A percentile compares a stretch with the other conserved stretches of the same genome.
Evolutionary conservation across 352 stramenopile species (phyloP).

Genomic region (Globisporangium solare): DNA sequence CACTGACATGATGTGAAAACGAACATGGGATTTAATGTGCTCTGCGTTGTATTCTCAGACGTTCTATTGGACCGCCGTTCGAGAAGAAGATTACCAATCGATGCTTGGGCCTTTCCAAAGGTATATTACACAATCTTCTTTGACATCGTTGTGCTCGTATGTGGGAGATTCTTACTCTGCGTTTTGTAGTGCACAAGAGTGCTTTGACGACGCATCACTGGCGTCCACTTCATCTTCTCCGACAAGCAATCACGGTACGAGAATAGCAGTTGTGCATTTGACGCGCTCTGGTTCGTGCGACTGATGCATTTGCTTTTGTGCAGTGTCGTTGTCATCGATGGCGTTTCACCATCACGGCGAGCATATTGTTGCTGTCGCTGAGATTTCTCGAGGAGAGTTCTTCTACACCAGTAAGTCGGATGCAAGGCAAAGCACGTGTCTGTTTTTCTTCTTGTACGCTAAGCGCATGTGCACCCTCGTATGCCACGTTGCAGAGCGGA

Average conservation of each 20-base stretch:
- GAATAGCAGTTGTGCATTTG: not conserved
- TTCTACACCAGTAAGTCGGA: conserved; percentile 49
- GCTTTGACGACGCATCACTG: conserved; percentile 30
- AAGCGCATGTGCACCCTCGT: not conserved
- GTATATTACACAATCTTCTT: conserved; percentile 17
- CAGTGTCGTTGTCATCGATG: conserved; percentile 25
- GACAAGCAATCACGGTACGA: conserved; percentile 26
- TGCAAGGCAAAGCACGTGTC: not conserved
- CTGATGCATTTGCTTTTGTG: not conserved
- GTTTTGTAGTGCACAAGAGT: conserved; percentile 20
- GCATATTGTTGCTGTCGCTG: conserved; percentile 39
- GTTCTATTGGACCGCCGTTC: conserved; percentile 52
- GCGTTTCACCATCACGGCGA: conserved; percentile 33
- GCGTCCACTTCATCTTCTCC: conserved; percentile 9
- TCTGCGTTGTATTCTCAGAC: conserved; percentile 14
- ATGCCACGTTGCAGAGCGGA: conserved; percentile 30
- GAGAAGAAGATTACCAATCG: conserved; percentile 31
- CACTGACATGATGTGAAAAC: not conserved
- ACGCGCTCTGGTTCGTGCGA: not conserved
- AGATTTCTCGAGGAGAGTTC: conserved; percentile 38
- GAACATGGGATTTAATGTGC: not conserved
- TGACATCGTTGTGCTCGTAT: not conserved
- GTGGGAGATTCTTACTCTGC: conserved; percentile 6
- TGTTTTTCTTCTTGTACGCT: not conserved
- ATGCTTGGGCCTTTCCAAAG: conserved; percentile 56